Conservation (phyloP, 805 yeast species). For the Tetrapisispora pingtungensis region DNA sequence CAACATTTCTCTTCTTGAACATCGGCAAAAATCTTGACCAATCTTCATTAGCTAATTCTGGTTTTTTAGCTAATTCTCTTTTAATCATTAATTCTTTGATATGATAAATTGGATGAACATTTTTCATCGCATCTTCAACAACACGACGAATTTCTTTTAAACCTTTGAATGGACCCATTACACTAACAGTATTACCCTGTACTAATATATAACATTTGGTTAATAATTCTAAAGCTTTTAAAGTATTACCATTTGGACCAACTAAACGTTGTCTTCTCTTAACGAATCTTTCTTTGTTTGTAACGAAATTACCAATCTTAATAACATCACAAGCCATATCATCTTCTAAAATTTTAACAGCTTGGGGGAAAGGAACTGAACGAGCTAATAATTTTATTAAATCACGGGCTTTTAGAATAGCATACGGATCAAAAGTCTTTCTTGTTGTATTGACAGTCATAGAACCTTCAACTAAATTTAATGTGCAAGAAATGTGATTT, state of each 20-base stretch:
- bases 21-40: constrained; percentile 95
- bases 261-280: constrained; percentile 93
- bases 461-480: constrained; percentile 90
- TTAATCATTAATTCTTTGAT: constrained; percentile 96
- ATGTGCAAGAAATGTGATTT: constrained; percentile 68
- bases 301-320: constrained; percentile 81
- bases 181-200: constrained; percentile 94
- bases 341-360: constrained; percentile 81
- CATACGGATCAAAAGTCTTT: constrained; percentile 91
- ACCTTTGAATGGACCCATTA: constrained; percentile 94
- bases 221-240: constrained; percentile 86
- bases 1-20: constrained; percentile 93
- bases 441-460: constrained; percentile 95
- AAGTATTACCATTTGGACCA: constrained; percentile 94
- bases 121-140: constrained; percentile 95
- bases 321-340: constrained; percentile 93
- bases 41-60: constrained; percentile 90
- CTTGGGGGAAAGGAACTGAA: constrained; percentile 96
- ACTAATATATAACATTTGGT: constrained; percentile 95
- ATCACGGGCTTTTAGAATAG: constrained; percentile 89
- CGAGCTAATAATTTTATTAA: constrained; percentile 86
- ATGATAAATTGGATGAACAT: constrained; percentile 94
- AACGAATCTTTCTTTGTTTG: constrained; percentile 86
- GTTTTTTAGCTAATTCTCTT: constrained; percentile 87
- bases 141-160: constrained; percentile 85